These are phyloP conservation scores for Geotrichum restrictum DNA, from an alignment of 1,139 yeast genomes.

Conservation along the genomic window DNA sequence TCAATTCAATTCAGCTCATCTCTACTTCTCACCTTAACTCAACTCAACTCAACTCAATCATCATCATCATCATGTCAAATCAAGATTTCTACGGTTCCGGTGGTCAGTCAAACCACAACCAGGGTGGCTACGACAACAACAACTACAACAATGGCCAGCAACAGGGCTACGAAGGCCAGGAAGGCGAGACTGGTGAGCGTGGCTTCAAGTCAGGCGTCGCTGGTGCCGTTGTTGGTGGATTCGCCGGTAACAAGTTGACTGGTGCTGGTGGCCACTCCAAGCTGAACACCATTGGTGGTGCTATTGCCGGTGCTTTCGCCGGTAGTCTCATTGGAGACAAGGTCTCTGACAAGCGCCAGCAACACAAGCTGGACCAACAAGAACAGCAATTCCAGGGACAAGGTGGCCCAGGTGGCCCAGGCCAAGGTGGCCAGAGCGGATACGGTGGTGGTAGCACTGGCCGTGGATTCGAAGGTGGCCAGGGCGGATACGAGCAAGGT, in stretches of 20 bases:
- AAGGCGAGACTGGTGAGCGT: constrained; percentile 48
- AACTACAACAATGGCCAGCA: constrained; percentile 25
- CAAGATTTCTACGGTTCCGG: constrained; percentile 19
- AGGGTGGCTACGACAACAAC: constrained; percentile 15
- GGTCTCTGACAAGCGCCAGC: constrained; percentile 25
- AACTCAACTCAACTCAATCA: not conserved
- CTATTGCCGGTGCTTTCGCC: constrained; percentile 56
- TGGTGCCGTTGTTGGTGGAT: constrained; percentile 62
- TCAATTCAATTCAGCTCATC: not conserved
- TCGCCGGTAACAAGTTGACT: constrained; percentile 42
- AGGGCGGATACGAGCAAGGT: constrained; percentile 2
- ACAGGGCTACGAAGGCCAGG: constrained; percentile 17
- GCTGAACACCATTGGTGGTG: constrained; percentile 56
- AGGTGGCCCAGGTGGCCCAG: not conserved
- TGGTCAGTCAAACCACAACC: not conserved
- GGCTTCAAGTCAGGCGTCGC: constrained; percentile 53
- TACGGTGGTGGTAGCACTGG: constrained; percentile 3
- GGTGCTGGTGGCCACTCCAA: constrained; percentile 49
- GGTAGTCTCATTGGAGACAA: constrained; percentile 54
- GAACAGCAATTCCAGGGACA: constrained; percentile 3
- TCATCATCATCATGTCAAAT: constrained; percentile 13
- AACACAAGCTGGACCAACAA: constrained; percentile 26
- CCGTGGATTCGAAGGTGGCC: constrained; percentile 4
- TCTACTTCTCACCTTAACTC: not conserved
- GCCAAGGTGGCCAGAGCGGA: not conserved